Evolutionary conservation across 495 filamentous ascomycete species (phyloP).

Genomic region (Penicillium chermesinum): DNA sequence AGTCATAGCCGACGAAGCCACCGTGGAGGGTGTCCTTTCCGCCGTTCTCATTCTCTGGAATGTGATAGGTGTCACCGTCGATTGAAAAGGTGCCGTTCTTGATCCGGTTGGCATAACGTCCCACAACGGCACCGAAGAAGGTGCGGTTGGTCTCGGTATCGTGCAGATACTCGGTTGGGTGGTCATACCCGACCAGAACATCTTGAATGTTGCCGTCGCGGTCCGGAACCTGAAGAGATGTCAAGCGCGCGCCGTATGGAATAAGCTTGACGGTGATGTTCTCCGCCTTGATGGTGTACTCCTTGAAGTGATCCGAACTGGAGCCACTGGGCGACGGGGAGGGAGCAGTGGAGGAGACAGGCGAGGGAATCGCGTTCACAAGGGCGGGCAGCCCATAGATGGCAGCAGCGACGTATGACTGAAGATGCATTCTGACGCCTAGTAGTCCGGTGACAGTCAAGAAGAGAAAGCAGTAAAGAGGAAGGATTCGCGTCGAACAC

Average conservation of each 20-base stretch:
- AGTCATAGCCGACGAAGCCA: constrained; percentile 75
- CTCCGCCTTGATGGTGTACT: constrained; percentile 67
- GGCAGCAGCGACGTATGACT: constrained; percentile 30
- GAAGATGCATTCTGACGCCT: constrained; percentile 39
- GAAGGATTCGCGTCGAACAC: constrained; percentile 25
- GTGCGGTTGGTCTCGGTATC: constrained; percentile 64
- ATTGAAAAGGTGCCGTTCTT: constrained; percentile 77
- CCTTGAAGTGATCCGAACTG: constrained; percentile 38
- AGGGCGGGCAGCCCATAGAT: constrained; percentile 34
- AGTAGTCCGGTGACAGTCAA: constrained; percentile 26
- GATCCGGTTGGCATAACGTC: constrained; percentile 83
- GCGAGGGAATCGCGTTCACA: constrained; percentile 16
- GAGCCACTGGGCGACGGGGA: constrained; percentile 7
- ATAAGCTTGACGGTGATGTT: constrained; percentile 72
- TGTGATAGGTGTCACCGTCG: constrained; percentile 58
- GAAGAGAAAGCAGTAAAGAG: constrained; percentile 30
- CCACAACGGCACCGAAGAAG: constrained; percentile 71
- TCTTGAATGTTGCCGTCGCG: constrained; percentile 59
- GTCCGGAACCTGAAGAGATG: constrained; percentile 70
- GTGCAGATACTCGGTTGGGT: constrained; percentile 62
- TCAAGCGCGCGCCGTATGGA: constrained; percentile 72
- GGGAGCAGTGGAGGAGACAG: constrained; percentile 9
- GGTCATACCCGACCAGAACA: constrained; percentile 74
- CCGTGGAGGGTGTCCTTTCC: constrained; percentile 74
- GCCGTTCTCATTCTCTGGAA: constrained; percentile 66